phyloP scores from a whole-genome alignment of 768 basidiomycete genomes.

The Trametes villosa region DNA sequence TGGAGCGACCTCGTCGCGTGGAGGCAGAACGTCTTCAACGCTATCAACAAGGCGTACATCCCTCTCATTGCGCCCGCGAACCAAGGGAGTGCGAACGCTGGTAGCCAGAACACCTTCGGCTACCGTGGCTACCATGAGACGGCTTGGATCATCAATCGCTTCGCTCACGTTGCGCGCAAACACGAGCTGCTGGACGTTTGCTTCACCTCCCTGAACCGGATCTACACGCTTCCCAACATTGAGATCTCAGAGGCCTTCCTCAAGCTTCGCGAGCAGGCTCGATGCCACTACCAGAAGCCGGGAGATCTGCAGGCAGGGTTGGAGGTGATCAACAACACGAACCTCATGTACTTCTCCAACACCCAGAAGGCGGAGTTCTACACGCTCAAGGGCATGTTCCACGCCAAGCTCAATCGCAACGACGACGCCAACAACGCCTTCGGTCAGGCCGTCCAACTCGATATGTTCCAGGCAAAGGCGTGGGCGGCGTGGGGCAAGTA shows the following conservation, averaged over 20 bases:
- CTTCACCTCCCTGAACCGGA: slow-evolving; percentile 92
- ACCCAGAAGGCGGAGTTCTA: slow-evolving; percentile 98
- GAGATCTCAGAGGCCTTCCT: slow-evolving; percentile 99
- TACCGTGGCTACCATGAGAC: slow-evolving; percentile 99
- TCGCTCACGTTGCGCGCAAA: slow-evolving; percentile 97
- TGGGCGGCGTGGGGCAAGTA: slow-evolving; percentile 99
- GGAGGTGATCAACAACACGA: slow-evolving; percentile 99
- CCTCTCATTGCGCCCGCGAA: slow-evolving; percentile 72
- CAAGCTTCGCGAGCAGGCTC: slow-evolving; percentile 97
- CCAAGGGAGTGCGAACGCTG: slow-evolving; percentile 54
- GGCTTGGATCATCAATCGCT: slow-evolving; percentile 99
- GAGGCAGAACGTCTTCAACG: slow-evolving; percentile 97
- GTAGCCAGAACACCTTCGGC: slow-evolving; percentile 79
- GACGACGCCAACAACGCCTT: slow-evolving; percentile 94
- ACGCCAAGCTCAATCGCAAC: slow-evolving; percentile 80
- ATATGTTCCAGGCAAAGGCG: slow-evolving; percentile 92
- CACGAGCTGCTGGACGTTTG: slow-evolving; percentile 97
- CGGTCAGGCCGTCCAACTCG: slow-evolving; percentile 94
- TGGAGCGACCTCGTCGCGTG: slow-evolving; percentile 99
- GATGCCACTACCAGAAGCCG: slow-evolving; percentile 96
- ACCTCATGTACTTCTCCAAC: slow-evolving; percentile 95
- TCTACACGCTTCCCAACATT: slow-evolving; percentile 98
- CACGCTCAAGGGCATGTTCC: slow-evolving; percentile 98
- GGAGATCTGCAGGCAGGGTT: slow-evolving; percentile 92
- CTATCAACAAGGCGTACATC: slow-evolving; percentile 95